These are phyloP conservation scores for Diaporthe velutina DNA, from an alignment of 2,329 filamentous ascomycete genomes.

Conservation along the genomic window DNA sequence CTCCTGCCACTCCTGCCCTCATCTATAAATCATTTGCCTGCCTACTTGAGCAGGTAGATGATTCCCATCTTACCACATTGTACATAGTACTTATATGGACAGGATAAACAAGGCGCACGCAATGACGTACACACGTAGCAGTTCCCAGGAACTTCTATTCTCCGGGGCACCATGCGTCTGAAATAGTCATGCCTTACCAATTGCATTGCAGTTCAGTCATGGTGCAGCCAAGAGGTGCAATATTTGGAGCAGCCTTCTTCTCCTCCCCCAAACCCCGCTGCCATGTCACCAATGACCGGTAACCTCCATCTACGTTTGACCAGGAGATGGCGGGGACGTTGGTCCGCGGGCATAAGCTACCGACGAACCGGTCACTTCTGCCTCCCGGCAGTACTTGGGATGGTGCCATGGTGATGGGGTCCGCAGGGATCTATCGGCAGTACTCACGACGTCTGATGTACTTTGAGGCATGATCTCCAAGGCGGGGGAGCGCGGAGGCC, in stretches of 20 bases:
- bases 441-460: slow-evolving; percentile 1
- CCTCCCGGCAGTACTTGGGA: slow-evolving; percentile 9
- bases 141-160: neutral
- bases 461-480: neutral
- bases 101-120: neutral
- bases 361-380: neutral
- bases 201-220: slow-evolving; percentile 24
- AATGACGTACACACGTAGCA: neutral
- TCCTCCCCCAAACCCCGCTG: slow-evolving; percentile 24
- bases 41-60: too few species aligned
- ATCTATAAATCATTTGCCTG: neutral
- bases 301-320: neutral
- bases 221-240: slow-evolving; percentile 13
- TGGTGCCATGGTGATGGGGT: slow-evolving; percentile 1
- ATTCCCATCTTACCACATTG: neutral
- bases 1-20: too few species aligned
- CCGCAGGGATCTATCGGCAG: slow-evolving; percentile 20
- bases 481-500: slow-evolving; percentile 14
- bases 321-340: neutral
- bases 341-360: neutral
- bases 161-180: neutral
- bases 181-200: slow-evolving; percentile 31
- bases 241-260: slow-evolving; percentile 30
- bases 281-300: slow-evolving; percentile 29
- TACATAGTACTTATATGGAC: neutral